Evolutionary conservation across 2,329 filamentous ascomycete genomes (phyloP).

Genomic region (Cadophora sp.): DNA sequence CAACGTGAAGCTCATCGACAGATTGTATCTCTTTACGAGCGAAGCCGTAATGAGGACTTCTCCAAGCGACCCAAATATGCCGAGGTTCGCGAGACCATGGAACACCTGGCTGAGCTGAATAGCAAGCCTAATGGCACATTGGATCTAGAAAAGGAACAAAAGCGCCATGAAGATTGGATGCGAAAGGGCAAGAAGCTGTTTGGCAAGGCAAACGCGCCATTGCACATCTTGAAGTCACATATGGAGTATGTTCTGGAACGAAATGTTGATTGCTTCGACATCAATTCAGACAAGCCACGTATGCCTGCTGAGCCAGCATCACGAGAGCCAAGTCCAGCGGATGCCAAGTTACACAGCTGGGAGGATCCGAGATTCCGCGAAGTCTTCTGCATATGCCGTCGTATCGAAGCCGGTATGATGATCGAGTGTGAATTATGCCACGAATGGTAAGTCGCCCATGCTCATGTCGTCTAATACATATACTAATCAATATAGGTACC

Average conservation of each 20-base stretch:
- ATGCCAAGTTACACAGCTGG: conserved; percentile 60
- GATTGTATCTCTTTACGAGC: conserved; percentile 81
- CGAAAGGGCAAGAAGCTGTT: conserved; percentile 96
- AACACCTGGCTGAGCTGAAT: conserved; percentile 85
- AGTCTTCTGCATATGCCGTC: conserved; percentile 96
- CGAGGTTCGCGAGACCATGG: conserved; percentile 90
- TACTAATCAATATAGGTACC: conserved; percentile 68
- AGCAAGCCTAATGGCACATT: conserved; percentile 91
- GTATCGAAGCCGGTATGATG: conserved; percentile 97
- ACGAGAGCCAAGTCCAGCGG: conserved; percentile 72
- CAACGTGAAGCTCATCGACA: conserved; percentile 92
- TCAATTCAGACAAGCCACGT: conserved; percentile 81
- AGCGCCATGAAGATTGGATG: conserved; percentile 99
- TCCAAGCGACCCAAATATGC: conserved; percentile 83
- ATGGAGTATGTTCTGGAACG: conserved; percentile 92
- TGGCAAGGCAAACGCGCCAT: conserved; percentile 94
- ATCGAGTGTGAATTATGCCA: conserved; percentile 98
- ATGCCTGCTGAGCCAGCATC: conserved; percentile 92
- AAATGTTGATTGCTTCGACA: conserved; percentile 90
- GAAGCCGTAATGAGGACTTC: conserved; percentile 77
- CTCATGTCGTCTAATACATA: background rate
- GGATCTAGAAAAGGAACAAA: conserved; percentile 92
- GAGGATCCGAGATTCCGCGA: conserved; percentile 71
- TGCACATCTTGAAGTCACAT: conserved; percentile 94
- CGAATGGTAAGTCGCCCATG: conserved; percentile 75